Evolutionary conservation across 2,329 filamentous ascomycete species (phyloP), one percentile per base, ranked within the genome.

Genomic region (Fusarium sp.): DNA sequence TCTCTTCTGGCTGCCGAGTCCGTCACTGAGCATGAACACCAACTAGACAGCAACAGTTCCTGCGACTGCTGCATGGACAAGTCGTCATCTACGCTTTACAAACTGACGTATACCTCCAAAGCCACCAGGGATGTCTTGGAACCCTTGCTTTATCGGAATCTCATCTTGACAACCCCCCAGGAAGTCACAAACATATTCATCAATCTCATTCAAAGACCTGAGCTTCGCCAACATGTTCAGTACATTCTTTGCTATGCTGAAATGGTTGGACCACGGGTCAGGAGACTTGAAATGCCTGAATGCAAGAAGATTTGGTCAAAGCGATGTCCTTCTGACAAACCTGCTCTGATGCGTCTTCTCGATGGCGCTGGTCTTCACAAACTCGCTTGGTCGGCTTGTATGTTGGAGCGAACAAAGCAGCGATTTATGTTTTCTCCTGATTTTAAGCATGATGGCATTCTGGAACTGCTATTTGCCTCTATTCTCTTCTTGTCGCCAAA

Each of bases 121-220:
- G 50, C 66, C 8, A 72, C 69, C 15, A 73, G 38, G 28, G 50
- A 41, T 18, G 10, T 76, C 10, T 54, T 76, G 28, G 69, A 73
- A 28, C 69, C 74, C 24, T 36, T 76, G 10, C 65, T 76, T 11
- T 77, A 72, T 22, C 72, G 74, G 8, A 47, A 72, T 50, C 26
- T 76, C 12, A 44, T 38, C n/a, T 57, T 77, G 15, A 34, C 36
- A 11, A 59, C 28, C 3, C 55, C 66, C 6, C 44, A 47, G 17
- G 55, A 75, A 5, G 45, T 76, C 22, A 61, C 60, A 11, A 48
- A 63, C 38, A 62, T 54, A 30, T 76, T 75, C 30, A 61, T 74
- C 44, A 70, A 56, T 5, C 38, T 76, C 8, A 59, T 64, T 6
- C 51, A 69, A 14, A 73, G 64, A 34, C 72, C 74, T 10, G 58